These are phyloP conservation scores for Colletotrichum paranaense DNA, from an alignment of 2,329 filamentous ascomycete species.

Conservation along the genomic window DNA sequence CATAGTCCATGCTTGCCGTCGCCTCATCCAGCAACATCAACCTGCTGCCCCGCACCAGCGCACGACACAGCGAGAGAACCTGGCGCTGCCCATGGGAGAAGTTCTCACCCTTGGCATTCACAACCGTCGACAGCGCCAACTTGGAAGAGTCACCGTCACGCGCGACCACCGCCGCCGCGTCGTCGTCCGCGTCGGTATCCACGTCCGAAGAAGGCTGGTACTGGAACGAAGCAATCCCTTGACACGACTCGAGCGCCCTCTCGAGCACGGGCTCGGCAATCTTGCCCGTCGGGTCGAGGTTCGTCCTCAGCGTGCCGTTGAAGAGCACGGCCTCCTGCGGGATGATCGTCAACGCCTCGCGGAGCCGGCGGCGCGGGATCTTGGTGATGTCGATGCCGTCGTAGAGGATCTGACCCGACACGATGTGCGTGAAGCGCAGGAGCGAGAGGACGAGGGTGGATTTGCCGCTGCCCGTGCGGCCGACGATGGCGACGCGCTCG, in stretches of 20 bases:
- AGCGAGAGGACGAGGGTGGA: slow-evolving; percentile 73
- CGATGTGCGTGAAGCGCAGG: slow-evolving; percentile 63
- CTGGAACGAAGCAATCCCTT: slow-evolving; percentile 66
- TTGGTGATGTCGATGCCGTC: slow-evolving; percentile 67
- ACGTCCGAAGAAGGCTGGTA: slow-evolving; percentile 50
- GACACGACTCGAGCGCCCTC: slow-evolving; percentile 71
- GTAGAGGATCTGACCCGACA: slow-evolving; percentile 64
- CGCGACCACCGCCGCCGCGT: slow-evolving; percentile 13
- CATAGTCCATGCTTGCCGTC: slow-evolving; percentile 69
- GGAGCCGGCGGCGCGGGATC: slow-evolving; percentile 60
- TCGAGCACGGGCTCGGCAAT: slow-evolving; percentile 65
- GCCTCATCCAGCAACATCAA: slow-evolving; percentile 69
- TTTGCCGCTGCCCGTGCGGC: slow-evolving; percentile 86
- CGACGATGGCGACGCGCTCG: slow-evolving; percentile 82
- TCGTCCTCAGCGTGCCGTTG: slow-evolving; percentile 62
- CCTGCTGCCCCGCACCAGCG: slow-evolving; percentile 65
- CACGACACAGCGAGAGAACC: slow-evolving; percentile 67
- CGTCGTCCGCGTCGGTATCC: slow-evolving; percentile 40
- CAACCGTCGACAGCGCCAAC: slow-evolving; percentile 56
- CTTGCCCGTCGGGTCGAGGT: slow-evolving; percentile 73
- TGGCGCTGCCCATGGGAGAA: slow-evolving; percentile 70
- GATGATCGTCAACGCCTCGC: slow-evolving; percentile 67
- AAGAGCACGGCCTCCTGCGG: slow-evolving; percentile 70
- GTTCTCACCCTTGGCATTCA: slow-evolving; percentile 65
- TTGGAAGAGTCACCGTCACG: slow-evolving; percentile 28